These are phyloP conservation scores for Aspergillus alliaceus DNA, from an alignment of 2,329 filamentous ascomycete genomes.

Conservation along the genomic window DNA sequence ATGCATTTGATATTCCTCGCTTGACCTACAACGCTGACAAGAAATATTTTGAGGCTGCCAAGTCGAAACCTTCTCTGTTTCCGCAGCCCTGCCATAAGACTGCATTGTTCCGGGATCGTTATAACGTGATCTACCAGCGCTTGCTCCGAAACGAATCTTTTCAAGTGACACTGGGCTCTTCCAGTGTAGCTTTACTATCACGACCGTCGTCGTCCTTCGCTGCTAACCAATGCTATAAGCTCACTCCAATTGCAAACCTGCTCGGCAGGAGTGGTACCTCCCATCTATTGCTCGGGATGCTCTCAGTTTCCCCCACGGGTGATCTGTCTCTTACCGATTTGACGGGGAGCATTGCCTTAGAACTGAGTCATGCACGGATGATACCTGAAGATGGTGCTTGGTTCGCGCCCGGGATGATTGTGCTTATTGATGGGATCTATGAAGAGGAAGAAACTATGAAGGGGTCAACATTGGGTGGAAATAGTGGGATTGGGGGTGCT, in stretches of 20 bases:
- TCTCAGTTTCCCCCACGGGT: conserved; percentile 78
- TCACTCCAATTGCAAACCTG: conserved; percentile 79
- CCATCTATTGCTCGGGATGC: conserved; percentile 82
- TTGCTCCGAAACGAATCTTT: conserved; percentile 92
- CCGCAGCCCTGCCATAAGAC: conserved; percentile 81
- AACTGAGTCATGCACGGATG: conserved; percentile 75
- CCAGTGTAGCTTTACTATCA: conserved; percentile 55
- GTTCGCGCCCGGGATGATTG: conserved; percentile 95
- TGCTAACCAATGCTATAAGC: conserved; percentile 71
- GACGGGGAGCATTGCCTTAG: conserved; percentile 82
- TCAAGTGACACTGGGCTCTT: conserved; percentile 73
- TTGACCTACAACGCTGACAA: conserved; percentile 57
- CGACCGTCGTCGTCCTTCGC: conserved; percentile 58
- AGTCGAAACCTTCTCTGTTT: conserved; percentile 67
- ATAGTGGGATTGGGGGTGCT: conserved; percentile 80
- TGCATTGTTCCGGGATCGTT: conserved; percentile 81
- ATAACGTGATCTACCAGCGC: conserved; percentile 88
- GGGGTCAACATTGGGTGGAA: conserved; percentile 70
- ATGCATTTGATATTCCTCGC: conserved; percentile 78
- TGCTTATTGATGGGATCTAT: conserved; percentile 92
- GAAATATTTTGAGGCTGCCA: conserved; percentile 83
- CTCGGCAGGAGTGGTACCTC: conserved; percentile 77
- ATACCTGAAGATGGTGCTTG: conserved; percentile 85
- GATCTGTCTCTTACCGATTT: conserved; percentile 80
- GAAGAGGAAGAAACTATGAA: conserved; percentile 77